Conservation (phyloP, 73 alveolate genomes). For the Stentor coeruleus region DNA sequence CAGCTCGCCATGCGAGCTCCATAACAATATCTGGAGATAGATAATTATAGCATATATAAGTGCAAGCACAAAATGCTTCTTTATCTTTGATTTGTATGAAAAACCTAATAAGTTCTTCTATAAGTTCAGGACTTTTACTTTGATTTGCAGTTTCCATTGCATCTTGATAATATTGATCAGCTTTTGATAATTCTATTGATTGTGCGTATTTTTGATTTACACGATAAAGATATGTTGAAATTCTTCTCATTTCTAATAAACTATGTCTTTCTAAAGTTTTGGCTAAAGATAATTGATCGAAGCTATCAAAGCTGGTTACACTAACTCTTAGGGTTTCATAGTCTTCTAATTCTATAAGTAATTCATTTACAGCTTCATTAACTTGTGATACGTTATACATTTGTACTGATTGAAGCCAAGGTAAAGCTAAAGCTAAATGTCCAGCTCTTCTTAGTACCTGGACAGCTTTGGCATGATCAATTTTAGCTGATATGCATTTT, state of each 20-base stretch:
- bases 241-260: conserved; percentile 95
- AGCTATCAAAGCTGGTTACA: conserved; percentile 84
- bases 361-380: conserved; percentile 95
- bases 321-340: conserved; percentile 87
- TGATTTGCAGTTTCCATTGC: conserved; percentile 97
- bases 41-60: conserved; percentile 96
- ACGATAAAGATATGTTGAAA: conserved; percentile 94
- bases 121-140: conserved; percentile 83
- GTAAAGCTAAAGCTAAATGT: conserved; percentile 80
- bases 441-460: conserved; percentile 80
- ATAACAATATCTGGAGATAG: conserved; percentile 95
- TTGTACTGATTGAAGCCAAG: conserved; percentile 91
- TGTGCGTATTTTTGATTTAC: conserved; percentile 82
- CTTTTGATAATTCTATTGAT: conserved; percentile 85
- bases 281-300: conserved; percentile 90
- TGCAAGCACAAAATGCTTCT: conserved; percentile 93
- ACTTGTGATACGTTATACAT: conserved; percentile 89
- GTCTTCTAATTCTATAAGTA: conserved; percentile 94
- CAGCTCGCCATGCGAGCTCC: conserved; percentile 98
- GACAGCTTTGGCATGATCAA: conserved; percentile 92
- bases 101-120: conserved; percentile 88
- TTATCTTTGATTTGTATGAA: conserved; percentile 91
- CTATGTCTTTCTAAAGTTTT: conserved; percentile 86
- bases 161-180: conserved; percentile 90
- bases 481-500: conserved; percentile 81